A percentile compares a stretch with the other conserved stretches of the same genome.
phyloP scores from a whole-genome alignment of 345 rosid genomes.

The Xanthoceras sorbifolium region DNA sequence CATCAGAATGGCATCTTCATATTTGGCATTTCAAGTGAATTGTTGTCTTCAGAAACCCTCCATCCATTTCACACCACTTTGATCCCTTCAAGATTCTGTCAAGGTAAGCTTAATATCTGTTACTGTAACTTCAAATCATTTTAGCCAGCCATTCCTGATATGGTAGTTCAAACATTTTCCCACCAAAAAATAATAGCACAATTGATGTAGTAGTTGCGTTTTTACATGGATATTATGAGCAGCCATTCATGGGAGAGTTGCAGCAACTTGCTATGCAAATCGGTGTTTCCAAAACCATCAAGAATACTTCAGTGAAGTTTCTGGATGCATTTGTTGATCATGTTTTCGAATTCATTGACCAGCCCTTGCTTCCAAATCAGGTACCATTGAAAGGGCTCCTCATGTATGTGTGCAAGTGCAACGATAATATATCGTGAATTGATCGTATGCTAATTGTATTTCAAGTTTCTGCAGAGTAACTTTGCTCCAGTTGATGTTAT shows the following conservation, averaged over 20 bases:
- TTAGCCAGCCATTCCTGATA: no score
- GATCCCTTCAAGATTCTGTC: no score
- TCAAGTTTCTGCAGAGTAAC: slow-evolving; percentile 31
- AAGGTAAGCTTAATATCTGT: slow-evolving; percentile 23
- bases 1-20: slow-evolving; percentile 31
- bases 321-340: slow-evolving; percentile 46
- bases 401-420: neutral
- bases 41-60: slow-evolving; percentile 31
- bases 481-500: slow-evolving; percentile 41
- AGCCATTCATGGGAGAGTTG: slow-evolving; percentile 35
- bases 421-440: neutral
- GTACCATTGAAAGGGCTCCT: slow-evolving; percentile 22
- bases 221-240: no score
- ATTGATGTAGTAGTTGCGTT: no score
- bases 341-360: slow-evolving; percentile 44
- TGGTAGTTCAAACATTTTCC: no score
- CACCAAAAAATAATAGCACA: no score
- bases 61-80: no score
- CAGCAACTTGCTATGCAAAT: slow-evolving; percentile 24
- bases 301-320: slow-evolving; percentile 26
- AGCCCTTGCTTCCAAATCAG: slow-evolving; percentile 44
- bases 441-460: neutral
- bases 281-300: slow-evolving; percentile 25
- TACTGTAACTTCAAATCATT: no score
- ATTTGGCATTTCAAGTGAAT: slow-evolving; percentile 22